Evolutionary conservation across 2,329 filamentous ascomycete species (phyloP).

Genomic region (Ophiostoma ulmi): DNA sequence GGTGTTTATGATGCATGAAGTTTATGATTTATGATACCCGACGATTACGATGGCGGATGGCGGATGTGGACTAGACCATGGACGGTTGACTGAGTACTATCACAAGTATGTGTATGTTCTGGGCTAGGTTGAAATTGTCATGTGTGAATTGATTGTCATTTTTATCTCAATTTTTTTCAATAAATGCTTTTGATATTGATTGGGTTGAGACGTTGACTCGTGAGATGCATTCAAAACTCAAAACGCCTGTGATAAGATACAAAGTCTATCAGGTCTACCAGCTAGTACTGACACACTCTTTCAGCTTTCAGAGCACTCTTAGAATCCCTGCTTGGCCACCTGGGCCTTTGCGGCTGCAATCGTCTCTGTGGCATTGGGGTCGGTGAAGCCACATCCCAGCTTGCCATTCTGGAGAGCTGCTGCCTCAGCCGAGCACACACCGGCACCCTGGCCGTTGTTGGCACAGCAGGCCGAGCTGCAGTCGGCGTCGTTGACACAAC

Average conservation of each 20-base stretch:
- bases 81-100: no score
- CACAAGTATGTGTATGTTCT: no score
- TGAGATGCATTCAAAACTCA: background rate
- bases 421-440: conserved; percentile 34
- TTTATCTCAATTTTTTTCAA: no score
- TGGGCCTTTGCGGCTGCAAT: conserved; percentile 34
- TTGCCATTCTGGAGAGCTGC: conserved; percentile 35
- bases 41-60: background rate
- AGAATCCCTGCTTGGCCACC: conserved; percentile 34
- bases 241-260: background rate
- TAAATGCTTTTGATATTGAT: no score
- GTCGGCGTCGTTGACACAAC: conserved; percentile 34
- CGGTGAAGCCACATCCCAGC: conserved; percentile 34
- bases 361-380: conserved; percentile 32
- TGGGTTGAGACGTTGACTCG: background rate
- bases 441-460: conserved; percentile 31
- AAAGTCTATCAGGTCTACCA: background rate
- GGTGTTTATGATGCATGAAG: background rate
- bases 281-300: no score
- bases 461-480: conserved; percentile 32
- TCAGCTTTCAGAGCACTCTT: background rate
- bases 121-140: no score
- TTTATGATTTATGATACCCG: conserved; percentile 15
- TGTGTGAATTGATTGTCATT: no score
- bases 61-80: background rate